These are phyloP conservation scores for Inonotus obliquus DNA, from an alignment of 1,284 basidiomycete species.

Conservation along the genomic window DNA sequence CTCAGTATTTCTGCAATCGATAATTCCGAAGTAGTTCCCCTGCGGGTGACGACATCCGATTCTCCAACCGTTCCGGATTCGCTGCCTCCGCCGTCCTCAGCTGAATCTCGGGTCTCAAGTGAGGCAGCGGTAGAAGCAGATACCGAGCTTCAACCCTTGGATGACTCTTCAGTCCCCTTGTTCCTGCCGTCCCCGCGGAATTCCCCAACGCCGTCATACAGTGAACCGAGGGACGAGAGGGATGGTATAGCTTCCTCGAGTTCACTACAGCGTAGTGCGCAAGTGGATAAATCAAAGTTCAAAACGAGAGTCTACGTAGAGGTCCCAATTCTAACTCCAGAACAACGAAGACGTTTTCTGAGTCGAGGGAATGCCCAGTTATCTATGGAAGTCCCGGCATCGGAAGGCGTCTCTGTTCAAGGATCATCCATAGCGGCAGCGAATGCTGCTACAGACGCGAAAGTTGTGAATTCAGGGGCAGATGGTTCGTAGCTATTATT, in stretches of 20 bases:
- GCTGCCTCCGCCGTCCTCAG: neutral
- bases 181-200: constrained; percentile 11
- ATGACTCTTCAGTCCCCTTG: constrained; percentile 2
- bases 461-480: neutral
- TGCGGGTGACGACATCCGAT: no score
- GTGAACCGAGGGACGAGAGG: neutral
- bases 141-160: neutral
- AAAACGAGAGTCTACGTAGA: constrained; percentile 5
- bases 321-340: constrained; percentile 1
- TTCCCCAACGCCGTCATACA: neutral
- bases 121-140: neutral
- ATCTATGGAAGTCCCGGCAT: neutral
- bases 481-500: constrained; percentile 16
- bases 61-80: neutral
- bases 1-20: neutral
- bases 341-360: neutral
- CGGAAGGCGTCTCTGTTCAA: neutral
- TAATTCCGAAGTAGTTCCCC: neutral
- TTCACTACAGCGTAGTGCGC: neutral
- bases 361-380: neutral
- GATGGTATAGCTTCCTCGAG: neutral
- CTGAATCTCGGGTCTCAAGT: constrained; percentile 6
- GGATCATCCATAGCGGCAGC: neutral
- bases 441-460: neutral
- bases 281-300: neutral